These are phyloP conservation scores for Xylariaceae sp. DNA, from an alignment of 2,329 filamentous ascomycete genomes.

Conservation along the genomic window DNA sequence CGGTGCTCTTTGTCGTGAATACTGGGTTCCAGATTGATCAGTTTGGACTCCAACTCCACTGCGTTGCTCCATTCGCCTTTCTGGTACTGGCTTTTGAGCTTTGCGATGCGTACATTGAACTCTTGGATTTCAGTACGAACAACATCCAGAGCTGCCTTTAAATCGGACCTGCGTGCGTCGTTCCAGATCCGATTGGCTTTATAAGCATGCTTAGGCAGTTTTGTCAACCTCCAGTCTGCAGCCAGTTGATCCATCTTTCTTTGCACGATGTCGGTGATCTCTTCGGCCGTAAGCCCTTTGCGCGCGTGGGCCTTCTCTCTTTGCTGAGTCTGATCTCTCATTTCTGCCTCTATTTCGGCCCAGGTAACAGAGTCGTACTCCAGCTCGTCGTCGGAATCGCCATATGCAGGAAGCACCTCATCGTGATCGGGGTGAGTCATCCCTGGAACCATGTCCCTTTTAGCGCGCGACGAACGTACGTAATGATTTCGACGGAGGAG, in stretches of 20 bases:
- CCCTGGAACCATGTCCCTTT: conserved; percentile 26
- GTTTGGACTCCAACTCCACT: conserved; percentile 51
- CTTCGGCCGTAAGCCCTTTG: conserved; percentile 36
- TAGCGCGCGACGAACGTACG: conserved; percentile 8
- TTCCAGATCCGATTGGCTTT: conserved; percentile 62
- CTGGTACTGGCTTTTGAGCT: conserved; percentile 50
- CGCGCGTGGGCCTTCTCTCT: conserved; percentile 12
- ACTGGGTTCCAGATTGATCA: conserved; percentile 58
- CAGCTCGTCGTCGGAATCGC: conserved; percentile 50
- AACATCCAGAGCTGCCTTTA: conserved; percentile 39
- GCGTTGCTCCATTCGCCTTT: conserved; percentile 49
- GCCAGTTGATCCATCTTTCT: conserved; percentile 48
- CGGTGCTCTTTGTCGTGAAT: conserved; percentile 57
- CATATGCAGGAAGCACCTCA: conserved; percentile 46
- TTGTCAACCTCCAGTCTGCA: conserved; percentile 54
- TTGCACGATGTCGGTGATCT: conserved; percentile 51
- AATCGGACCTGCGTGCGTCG: conserved; percentile 42
- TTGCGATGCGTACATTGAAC: conserved; percentile 51
- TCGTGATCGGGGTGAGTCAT: conserved; percentile 32
- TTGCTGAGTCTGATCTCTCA: conserved; percentile 25
- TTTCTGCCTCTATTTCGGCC: conserved; percentile 58
- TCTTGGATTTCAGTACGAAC: conserved; percentile 40
- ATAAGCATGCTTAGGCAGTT: conserved; percentile 50
- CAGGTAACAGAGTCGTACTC: conserved; percentile 57
- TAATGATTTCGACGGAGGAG: conserved; percentile 11